phyloP scores from a whole-genome alignment of 2,329 filamentous ascomycete genomes.

The Penicillium palitans region DNA sequence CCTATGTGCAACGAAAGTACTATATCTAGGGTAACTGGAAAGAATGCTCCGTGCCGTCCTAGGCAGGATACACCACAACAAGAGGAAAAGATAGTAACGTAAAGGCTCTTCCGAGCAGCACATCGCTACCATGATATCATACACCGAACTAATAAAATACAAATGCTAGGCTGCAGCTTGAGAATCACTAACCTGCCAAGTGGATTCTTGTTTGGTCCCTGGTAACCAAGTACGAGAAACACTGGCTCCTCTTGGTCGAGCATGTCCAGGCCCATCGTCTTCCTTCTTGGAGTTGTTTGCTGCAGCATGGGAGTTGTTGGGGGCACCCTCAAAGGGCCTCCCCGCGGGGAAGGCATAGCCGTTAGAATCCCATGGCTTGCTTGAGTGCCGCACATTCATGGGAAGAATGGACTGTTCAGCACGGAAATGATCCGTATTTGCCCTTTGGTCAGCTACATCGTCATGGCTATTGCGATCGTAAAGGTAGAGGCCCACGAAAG shows the following conservation, averaged over 20 bases:
- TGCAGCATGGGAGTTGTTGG: constrained; percentile 20
- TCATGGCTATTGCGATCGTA: constrained; percentile 91
- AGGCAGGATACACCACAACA: not conserved
- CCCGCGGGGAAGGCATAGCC: constrained; percentile 38
- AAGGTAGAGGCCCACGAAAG: constrained; percentile 88
- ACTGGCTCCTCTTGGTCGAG: constrained; percentile 43
- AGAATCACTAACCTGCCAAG: constrained; percentile 63
- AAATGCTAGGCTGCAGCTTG: constrained; percentile 23
- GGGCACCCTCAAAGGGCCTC: constrained; percentile 23
- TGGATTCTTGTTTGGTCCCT: constrained; percentile 82
- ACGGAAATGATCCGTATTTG: constrained; percentile 63
- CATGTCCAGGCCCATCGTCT: constrained; percentile 48
- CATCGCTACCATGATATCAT: constrained; percentile 20
- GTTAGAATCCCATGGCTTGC: constrained; percentile 40
- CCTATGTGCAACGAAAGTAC: not conserved
- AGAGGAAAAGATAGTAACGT: constrained; percentile 1
- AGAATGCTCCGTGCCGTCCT: not conserved
- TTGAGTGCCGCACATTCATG: constrained; percentile 49
- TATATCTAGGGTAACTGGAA: not conserved
- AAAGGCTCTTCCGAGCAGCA: not conserved
- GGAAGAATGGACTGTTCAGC: constrained; percentile 66
- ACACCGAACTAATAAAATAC: constrained; percentile 11
- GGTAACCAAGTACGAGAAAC: constrained; percentile 61
- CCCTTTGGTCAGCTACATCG: constrained; percentile 81
- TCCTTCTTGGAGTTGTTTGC: constrained; percentile 42